A percentile compares a stretch with the other conserved stretches of the same genome.
Evolutionary conservation across 805 yeast species (phyloP).

Genomic region (Saturnispora saitoi): DNA sequence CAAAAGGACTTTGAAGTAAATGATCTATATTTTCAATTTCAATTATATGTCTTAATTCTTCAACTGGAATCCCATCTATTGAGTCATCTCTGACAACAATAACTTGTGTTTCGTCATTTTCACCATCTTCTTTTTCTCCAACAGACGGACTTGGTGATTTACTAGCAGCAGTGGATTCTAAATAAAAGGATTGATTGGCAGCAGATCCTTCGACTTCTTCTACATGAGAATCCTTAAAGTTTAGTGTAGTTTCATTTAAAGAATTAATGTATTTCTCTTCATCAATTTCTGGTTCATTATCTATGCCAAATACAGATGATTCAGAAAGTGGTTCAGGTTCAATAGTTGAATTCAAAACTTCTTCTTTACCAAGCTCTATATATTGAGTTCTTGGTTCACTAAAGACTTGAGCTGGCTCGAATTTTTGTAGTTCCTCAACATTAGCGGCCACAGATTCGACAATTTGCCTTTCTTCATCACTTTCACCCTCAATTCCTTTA

Average conservation of each 20-base stretch:
- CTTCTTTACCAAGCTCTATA: neutral
- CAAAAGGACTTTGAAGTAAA: conserved; percentile 1
- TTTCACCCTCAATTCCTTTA: conserved; percentile 8
- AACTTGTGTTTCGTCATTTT: neutral
- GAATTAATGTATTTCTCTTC: conserved; percentile 24
- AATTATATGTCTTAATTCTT: neutral
- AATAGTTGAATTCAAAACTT: neutral
- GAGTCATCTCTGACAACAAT: conserved; percentile 8
- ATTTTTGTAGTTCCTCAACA: neutral
- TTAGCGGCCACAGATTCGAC: conserved; percentile 6
- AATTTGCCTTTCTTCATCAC: conserved; percentile 6
- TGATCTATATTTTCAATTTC: conserved; percentile 9
- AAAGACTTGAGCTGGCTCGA: neutral
- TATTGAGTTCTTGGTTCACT: neutral
- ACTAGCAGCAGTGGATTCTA: conserved; percentile 14
- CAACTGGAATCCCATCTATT: neutral
- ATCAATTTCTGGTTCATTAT: conserved; percentile 13
- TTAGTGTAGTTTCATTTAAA: conserved; percentile 17
- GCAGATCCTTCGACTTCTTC: conserved; percentile 11
- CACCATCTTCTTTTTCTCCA: neutral
- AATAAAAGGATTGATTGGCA: conserved; percentile 22
- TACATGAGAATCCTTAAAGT: conserved; percentile 2
- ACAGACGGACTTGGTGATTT: neutral
- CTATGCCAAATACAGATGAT: conserved; percentile 19
- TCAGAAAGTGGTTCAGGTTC: conserved; percentile 17